Conservation (phyloP, 2,329 filamentous ascomycete genomes). For the Paracorniculantispora psalliotae region DNA sequence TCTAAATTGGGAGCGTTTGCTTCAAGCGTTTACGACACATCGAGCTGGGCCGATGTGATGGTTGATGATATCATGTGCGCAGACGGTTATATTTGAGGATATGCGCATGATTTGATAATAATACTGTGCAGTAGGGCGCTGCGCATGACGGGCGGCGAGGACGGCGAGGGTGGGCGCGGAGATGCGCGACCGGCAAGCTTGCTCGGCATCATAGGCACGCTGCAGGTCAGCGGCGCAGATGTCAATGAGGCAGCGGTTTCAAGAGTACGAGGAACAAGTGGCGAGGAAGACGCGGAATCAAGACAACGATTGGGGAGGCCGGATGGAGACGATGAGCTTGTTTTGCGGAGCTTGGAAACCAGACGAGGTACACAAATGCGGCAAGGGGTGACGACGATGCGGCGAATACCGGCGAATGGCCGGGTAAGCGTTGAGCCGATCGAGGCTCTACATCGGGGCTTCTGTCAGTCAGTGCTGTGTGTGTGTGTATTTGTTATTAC, state of each 20-base stretch:
- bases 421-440: neutral
- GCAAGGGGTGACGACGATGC: neutral
- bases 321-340: constrained; percentile 10
- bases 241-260: neutral
- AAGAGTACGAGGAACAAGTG: no score
- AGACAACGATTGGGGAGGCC: no score
- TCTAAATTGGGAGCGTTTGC: no score
- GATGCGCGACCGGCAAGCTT: neutral
- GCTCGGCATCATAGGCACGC: neutral
- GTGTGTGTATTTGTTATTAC: no score
- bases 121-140: no score
- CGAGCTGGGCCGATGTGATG: no score
- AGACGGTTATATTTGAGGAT: no score
- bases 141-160: no score
- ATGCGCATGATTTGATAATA: no score
- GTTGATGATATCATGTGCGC: no score
- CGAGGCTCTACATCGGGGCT: constrained; percentile 1
- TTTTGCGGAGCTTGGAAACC: constrained; percentile 8
- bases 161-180: neutral
- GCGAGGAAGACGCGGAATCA: neutral
- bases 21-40: no score
- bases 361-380: neutral
- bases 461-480: neutral
- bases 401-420: neutral
- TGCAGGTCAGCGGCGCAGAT: neutral